Evolutionary conservation across 768 basidiomycete species (phyloP).

Genomic region (Podaxis pistillaris): DNA sequence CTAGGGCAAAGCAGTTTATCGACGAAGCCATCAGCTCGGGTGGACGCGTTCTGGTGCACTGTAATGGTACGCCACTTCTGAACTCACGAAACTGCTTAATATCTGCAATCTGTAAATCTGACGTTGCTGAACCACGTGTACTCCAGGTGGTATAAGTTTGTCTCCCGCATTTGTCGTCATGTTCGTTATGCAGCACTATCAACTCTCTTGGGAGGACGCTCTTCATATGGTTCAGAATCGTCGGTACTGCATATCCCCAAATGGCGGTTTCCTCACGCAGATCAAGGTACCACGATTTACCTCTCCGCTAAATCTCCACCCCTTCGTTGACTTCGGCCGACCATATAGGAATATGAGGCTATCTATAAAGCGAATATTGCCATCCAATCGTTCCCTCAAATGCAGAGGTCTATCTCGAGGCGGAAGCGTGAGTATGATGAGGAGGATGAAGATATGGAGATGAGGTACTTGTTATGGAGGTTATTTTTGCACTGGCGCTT

Average conservation of each 20-base stretch:
- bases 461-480: conserved; percentile 5
- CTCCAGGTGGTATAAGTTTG: conserved; percentile 77
- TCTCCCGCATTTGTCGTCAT: conserved; percentile 90
- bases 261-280: conserved; percentile 88
- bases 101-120: not conserved
- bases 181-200: conserved; percentile 88
- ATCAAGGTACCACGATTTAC: conserved; percentile 61
- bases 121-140: not conserved
- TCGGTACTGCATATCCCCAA: conserved; percentile 91
- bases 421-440: conserved; percentile 79
- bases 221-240: conserved; percentile 87
- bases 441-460: conserved; percentile 51
- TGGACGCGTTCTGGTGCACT: conserved; percentile 84
- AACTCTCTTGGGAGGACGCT: conserved; percentile 84
- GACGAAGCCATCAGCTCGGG: conserved; percentile 58
- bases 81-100: not conserved
- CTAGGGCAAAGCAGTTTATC: conserved; percentile 76
- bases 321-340: not conserved
- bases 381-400: conserved; percentile 55
- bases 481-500: not conserved
- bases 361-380: conserved; percentile 82
- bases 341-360: conserved; percentile 81
- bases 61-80: conserved; percentile 60
- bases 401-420: conserved; percentile 43
- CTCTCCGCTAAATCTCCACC: not conserved